Conservation (phyloP, 805 yeast genomes). For the Isabelozyma rhagii region DNA sequence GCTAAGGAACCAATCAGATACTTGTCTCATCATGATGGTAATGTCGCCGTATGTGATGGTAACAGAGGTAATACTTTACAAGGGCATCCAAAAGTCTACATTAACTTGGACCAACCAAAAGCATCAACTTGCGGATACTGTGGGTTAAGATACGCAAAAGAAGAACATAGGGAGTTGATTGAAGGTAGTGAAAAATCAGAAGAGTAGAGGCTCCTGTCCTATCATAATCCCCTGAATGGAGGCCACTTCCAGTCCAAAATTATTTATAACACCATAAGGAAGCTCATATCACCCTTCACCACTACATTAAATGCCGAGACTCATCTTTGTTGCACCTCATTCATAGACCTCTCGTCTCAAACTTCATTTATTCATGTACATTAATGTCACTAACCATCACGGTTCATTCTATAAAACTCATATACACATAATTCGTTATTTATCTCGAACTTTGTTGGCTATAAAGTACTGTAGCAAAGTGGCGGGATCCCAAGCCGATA, state of each 20-base stretch:
- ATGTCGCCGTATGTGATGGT: slow-evolving; percentile 82
- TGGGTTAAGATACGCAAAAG: slow-evolving; percentile 64
- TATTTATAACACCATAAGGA: too few relatives aligned
- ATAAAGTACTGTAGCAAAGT: not conserved
- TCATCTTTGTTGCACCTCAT: not conserved
- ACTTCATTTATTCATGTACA: not conserved
- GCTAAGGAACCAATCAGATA: slow-evolving; percentile 69
- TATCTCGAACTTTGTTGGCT: too few relatives aligned
- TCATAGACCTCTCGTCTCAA: not conserved
- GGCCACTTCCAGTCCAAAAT: too few relatives aligned
- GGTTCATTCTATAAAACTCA: not conserved
- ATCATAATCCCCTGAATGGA: too few relatives aligned
- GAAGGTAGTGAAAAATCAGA: slow-evolving; percentile 17
- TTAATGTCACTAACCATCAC: too few relatives aligned
- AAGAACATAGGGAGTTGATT: slow-evolving; percentile 41
- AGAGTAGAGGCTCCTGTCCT: not conserved
- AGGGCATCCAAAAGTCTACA: slow-evolving; percentile 83
- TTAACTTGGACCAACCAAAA: slow-evolving; percentile 75
- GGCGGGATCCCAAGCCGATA: too few relatives aligned
- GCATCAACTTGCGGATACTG: slow-evolving; percentile 79
- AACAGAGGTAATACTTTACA: slow-evolving; percentile 62
- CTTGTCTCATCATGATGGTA: slow-evolving; percentile 44
- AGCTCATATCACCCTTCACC: too few relatives aligned
- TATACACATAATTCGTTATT: not conserved
- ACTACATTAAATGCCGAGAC: too few relatives aligned